These are phyloP conservation scores for Boletellus dicymbophilus DNA, from an alignment of 1,284 basidiomycete species.

Conservation along the genomic window DNA sequence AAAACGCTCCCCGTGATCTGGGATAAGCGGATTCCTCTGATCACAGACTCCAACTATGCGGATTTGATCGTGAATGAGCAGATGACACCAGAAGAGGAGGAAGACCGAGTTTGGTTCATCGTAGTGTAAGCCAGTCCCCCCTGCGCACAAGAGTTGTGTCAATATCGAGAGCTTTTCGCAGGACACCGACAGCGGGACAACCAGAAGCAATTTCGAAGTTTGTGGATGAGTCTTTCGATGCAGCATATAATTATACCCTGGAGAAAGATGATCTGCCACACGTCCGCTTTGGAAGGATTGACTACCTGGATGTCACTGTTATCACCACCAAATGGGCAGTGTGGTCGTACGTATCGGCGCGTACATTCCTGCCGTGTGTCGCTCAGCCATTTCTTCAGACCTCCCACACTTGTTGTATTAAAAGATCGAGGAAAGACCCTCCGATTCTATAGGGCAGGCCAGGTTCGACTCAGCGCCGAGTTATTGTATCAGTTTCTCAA, in stretches of 20 bases:
- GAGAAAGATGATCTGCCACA: slow-evolving; percentile 64
- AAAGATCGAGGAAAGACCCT: slow-evolving; percentile 69
- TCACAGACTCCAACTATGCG: slow-evolving; percentile 75
- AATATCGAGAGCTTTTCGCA: slow-evolving; percentile 28
- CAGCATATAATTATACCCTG: slow-evolving; percentile 62
- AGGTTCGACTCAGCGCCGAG: slow-evolving; percentile 58
- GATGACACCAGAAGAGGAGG: slow-evolving; percentile 61
- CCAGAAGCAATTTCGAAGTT: slow-evolving; percentile 66
- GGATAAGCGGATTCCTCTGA: slow-evolving; percentile 70
- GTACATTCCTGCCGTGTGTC: slow-evolving; percentile 2
- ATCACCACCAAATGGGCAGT: slow-evolving; percentile 80
- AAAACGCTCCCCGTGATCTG: slow-evolving; percentile 55
- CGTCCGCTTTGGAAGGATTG: slow-evolving; percentile 76
- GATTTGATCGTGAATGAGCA: slow-evolving; percentile 68
- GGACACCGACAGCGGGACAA: slow-evolving; percentile 59
- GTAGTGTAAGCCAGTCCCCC: slow-evolving; percentile 55
- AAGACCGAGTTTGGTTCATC: slow-evolving; percentile 68
- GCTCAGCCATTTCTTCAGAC: slow-evolving; percentile 41
- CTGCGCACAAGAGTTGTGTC: slow-evolving; percentile 1
- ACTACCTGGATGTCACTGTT: slow-evolving; percentile 78
- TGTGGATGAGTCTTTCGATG: slow-evolving; percentile 70
- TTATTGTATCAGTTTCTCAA: slow-evolving; percentile 63
- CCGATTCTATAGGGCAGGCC: slow-evolving; percentile 69
- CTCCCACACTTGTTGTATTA: slow-evolving; percentile 65
- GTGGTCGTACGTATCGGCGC: slow-evolving; percentile 62